Evolutionary conservation across 2,329 filamentous ascomycete species (phyloP).

Genomic region (Raffaelea ambrosiae): DNA sequence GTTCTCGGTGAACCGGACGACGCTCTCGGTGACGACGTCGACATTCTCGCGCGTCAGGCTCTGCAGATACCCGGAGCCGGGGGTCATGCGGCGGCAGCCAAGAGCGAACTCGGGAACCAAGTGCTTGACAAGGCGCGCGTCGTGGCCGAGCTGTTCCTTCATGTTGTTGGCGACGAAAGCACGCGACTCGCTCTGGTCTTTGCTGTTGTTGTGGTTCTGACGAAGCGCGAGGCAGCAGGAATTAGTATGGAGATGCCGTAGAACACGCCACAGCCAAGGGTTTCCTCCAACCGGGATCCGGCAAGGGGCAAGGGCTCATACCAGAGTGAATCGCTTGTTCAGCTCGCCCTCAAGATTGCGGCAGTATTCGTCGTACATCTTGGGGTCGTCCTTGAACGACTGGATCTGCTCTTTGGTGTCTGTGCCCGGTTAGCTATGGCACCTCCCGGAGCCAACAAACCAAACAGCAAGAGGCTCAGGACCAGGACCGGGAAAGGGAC

Average conservation of each 20-base stretch:
- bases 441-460: neutral
- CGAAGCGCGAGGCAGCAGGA: neutral
- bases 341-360: slow-evolving; percentile 8
- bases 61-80: slow-evolving; percentile 32
- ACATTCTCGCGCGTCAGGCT: slow-evolving; percentile 35
- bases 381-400: slow-evolving; percentile 44
- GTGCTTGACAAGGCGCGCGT: neutral
- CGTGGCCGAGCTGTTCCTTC: neutral
- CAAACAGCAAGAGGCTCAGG: neutral
- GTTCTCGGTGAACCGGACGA: slow-evolving; percentile 23
- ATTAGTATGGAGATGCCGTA: neutral
- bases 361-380: slow-evolving; percentile 6
- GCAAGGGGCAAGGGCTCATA: neutral
- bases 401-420: slow-evolving; percentile 45
- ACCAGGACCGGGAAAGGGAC: too few species aligned
- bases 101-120: slow-evolving; percentile 2
- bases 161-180: neutral
- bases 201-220: neutral
- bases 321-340: slow-evolving; percentile 8
- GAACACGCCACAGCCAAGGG: too few species aligned
- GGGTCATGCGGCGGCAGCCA: slow-evolving; percentile 33
- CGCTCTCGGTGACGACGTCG: slow-evolving; percentile 26
- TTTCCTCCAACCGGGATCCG: too few species aligned
- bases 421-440: slow-evolving; percentile 9
- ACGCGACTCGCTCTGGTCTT: slow-evolving; percentile 1